These are phyloP conservation scores for Persicaria maculosa DNA, from an alignment of 148 eudicot species.

Conservation along the genomic window DNA sequence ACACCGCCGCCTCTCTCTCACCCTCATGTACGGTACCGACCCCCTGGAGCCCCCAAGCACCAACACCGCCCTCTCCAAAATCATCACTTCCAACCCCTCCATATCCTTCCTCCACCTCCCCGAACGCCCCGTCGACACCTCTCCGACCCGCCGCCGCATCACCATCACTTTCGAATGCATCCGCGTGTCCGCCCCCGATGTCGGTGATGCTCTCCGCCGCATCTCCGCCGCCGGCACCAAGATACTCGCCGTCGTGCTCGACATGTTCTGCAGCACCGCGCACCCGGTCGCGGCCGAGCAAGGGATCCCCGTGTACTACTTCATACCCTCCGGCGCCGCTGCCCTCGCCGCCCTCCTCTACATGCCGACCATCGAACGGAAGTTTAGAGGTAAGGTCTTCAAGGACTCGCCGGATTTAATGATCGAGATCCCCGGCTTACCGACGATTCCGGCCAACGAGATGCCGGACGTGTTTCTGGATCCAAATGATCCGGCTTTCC, in stretches of 20 bases:
- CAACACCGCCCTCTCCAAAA: constrained; percentile 13
- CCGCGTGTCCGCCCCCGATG: constrained; percentile 21
- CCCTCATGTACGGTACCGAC: constrained; percentile 22
- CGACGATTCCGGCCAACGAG: constrained; percentile 25
- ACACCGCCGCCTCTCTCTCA: constrained; percentile 22
- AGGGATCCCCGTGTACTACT: constrained; percentile 28
- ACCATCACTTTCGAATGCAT: constrained; percentile 20
- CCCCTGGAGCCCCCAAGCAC: constrained; percentile 18
- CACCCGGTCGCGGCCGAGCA: constrained; percentile 16
- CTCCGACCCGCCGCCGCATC: constrained; percentile 10
- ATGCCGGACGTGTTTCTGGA: constrained; percentile 16
- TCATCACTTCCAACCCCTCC: constrained; percentile 20
- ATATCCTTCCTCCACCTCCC: constrained; percentile 24
- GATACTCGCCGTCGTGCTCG: constrained; percentile 26
- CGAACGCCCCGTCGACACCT: background rate
- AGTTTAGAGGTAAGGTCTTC: constrained; percentile 9
- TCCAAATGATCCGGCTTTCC: constrained; percentile 16
- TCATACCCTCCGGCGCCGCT: constrained; percentile 26
- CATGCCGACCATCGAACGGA: constrained; percentile 21
- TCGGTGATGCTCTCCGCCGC: constrained; percentile 20
- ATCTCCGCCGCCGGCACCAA: constrained; percentile 15
- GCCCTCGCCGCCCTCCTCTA: constrained; percentile 24
- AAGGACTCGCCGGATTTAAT: constrained; percentile 14
- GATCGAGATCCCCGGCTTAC: constrained; percentile 31
- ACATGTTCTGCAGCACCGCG: constrained; percentile 35